Evolutionary conservation across 78 protist genomes (phyloP), one percentile per base, ranked within the genome.

Genomic region (Trichosphaerium sp.): DNA sequence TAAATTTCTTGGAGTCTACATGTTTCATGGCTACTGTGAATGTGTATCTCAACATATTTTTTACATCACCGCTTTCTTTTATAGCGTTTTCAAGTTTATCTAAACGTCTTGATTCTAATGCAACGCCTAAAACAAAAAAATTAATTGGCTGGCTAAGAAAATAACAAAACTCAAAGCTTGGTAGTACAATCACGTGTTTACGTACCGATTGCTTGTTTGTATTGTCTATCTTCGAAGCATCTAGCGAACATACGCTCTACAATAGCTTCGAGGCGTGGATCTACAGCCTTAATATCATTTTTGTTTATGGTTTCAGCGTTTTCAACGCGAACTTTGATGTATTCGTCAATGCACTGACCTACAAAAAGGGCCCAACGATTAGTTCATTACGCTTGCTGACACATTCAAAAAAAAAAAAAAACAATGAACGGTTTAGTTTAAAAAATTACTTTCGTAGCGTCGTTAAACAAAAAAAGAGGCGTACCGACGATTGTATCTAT

Each of bases 111-210:
- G 92, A 23, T 67, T 93, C 98, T 31, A 97, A 49, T 1, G 97
- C 96, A 29, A 95, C 56, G 28, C 99, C 97, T 23, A 92, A 35
- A n/a, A n/a, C n/a, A n/a, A n/a, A n/a, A n/a, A n/a, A n/a, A n/a
- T n/a, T n/a, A n/a, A n/a, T n/a, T n/a, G n/a, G n/a, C n/a, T n/a
- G n/a, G n/a, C n/a, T n/a, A n/a, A n/a, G n/a, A n/a, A n/a, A n/a
- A n/a, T n/a, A n/a, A n/a, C n/a, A n/a, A n/a, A n/a, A n/a, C n/a
- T n/a, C n/a, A n/a, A n/a, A n/a, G n/a, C n/a, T n/a, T n/a, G n/a
- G n/a, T n/a, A n/a, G n/a, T n/a, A n/a, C n/a, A n/a, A n/a, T n/a
- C n/a, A n/a, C n/a, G n/a, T n/a, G n/a, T n/a, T n/a, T n/a, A n/a
- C n/a, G n/a, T n/a, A n/a, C n/a, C 85, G 47, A 84, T 51, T 29